Conservation (phyloP, 129 eudicot species). For the Cynara cardunculus region DNA sequence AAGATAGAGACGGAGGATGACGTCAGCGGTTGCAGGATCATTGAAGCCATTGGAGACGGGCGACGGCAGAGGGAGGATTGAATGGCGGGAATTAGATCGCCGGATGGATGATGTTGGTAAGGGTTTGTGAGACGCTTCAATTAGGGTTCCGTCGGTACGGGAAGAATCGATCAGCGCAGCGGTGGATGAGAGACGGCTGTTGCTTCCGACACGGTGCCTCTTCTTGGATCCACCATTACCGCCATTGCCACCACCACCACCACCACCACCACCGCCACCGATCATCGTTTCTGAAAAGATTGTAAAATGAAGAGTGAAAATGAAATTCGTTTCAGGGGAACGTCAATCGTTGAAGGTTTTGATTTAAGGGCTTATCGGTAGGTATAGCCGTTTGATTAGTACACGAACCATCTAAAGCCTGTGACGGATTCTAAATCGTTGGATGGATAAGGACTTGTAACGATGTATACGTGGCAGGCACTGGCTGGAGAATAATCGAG, state of each 20-base stretch:
- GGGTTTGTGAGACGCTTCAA: constrained; percentile 41
- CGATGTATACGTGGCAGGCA: not conserved
- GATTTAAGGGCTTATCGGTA: not conserved
- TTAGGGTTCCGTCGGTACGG: constrained; percentile 33
- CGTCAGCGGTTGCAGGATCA: constrained; percentile 74
- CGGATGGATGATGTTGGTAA: constrained; percentile 26
- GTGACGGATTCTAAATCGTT: not conserved
- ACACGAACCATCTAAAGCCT: not conserved
- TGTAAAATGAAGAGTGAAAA: constrained; percentile 7
- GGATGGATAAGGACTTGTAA: not conserved
- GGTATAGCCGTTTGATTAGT: constrained; percentile 18
- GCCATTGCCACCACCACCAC: constrained; percentile 18
- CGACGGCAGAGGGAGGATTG: constrained; percentile 2
- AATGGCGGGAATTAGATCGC: constrained; percentile 36
- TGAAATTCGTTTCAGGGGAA: not conserved
- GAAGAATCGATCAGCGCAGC: constrained; percentile 22
- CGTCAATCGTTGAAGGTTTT: not conserved
- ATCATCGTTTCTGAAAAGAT: constrained; percentile 15
- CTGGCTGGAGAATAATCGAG: not conserved
- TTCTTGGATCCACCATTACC: constrained; percentile 38
- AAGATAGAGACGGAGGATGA: constrained; percentile 59
- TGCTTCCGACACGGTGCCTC: constrained; percentile 50
- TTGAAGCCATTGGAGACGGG: constrained; percentile 48
- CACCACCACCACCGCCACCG: constrained; percentile 22
- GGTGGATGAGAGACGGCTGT: constrained; percentile 47